These are phyloP conservation scores for Mrakia hoshinonis DNA, from an alignment of 768 basidiomycete species.

Conservation along the genomic window DNA sequence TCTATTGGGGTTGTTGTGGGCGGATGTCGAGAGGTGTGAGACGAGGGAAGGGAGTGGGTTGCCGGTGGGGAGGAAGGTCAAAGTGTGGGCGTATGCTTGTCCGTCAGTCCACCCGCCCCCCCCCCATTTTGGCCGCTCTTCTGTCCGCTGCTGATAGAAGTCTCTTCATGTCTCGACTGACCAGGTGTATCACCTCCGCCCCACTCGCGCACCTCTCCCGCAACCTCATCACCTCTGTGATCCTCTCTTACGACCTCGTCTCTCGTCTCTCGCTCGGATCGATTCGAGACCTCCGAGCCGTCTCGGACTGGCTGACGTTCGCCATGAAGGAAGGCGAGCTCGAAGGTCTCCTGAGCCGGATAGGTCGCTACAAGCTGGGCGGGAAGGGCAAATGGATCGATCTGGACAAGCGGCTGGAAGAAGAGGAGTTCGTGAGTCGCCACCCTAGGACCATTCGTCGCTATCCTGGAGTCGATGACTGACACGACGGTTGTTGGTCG, in stretches of 20 bases:
- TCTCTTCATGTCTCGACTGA: neutral
- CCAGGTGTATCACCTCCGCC: conserved; percentile 56
- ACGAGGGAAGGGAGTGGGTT: conserved; percentile 42
- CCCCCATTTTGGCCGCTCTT: conserved; percentile 16
- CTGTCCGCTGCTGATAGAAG: conserved; percentile 31
- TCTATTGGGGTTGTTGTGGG: conserved; percentile 71
- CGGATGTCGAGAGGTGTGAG: conserved; percentile 66
- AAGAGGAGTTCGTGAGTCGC: conserved; percentile 35
- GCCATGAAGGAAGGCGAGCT: conserved; percentile 45
- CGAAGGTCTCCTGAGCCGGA: conserved; percentile 28
- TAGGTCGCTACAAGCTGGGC: conserved; percentile 27
- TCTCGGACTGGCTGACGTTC: conserved; percentile 70
- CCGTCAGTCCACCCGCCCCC: conserved; percentile 27
- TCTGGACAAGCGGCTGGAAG: conserved; percentile 16
- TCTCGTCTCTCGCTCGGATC: conserved; percentile 68
- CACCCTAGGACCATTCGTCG: conserved; percentile 35
- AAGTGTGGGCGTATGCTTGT: conserved; percentile 32
- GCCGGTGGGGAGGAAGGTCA: conserved; percentile 12
- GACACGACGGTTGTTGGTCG: conserved; percentile 46
- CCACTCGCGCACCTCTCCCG: conserved; percentile 54
- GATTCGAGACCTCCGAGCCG: conserved; percentile 64
- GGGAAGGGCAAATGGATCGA: conserved; percentile 28
- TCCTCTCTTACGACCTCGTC: conserved; percentile 74
- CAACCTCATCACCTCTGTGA: conserved; percentile 63
- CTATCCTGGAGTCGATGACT: conserved; percentile 37